phyloP scores from a whole-genome alignment of 2,329 filamentous ascomycete genomes.

The Cadophora sp. region DNA sequence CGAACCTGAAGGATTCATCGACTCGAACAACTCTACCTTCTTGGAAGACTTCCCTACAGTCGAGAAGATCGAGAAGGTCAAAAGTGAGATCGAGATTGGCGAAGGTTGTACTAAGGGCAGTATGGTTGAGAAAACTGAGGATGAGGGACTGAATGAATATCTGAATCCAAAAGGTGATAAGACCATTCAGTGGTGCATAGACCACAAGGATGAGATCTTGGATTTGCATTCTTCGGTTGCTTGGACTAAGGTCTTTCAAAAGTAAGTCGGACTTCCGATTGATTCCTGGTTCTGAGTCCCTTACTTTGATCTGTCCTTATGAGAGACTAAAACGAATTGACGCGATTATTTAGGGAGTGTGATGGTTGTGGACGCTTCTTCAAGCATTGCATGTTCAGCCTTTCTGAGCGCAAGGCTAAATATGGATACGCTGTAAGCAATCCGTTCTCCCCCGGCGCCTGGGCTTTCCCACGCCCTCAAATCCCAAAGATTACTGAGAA shows the following conservation, averaged over 20 bases:
- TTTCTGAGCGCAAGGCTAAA: neutral
- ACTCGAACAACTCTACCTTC: neutral
- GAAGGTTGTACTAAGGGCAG: neutral
- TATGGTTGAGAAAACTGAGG: neutral
- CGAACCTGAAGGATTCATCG: neutral
- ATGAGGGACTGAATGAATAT: neutral
- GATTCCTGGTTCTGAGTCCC: no score
- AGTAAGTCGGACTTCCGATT: neutral
- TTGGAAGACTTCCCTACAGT: neutral
- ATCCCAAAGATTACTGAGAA: neutral
- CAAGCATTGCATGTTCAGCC: constrained; percentile 25
- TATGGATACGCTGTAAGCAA: neutral
- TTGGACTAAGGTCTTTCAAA: neutral
- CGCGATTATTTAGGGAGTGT: neutral
- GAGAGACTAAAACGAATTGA: no score
- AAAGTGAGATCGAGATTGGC: no score
- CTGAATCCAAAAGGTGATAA: neutral
- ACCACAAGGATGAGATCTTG: neutral
- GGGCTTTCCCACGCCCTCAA: no score
- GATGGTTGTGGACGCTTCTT: constrained; percentile 5
- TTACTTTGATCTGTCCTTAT: no score
- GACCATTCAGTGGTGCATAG: neutral
- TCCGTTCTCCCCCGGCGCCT: no score
- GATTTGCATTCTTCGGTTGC: neutral
- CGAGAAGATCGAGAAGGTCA: neutral